A percentile compares a stretch with the other conserved stretches of the same genome.
Conservation (phyloP, 2,329 filamentous ascomycete species). For the Penicillium griseofulvum region DNA sequence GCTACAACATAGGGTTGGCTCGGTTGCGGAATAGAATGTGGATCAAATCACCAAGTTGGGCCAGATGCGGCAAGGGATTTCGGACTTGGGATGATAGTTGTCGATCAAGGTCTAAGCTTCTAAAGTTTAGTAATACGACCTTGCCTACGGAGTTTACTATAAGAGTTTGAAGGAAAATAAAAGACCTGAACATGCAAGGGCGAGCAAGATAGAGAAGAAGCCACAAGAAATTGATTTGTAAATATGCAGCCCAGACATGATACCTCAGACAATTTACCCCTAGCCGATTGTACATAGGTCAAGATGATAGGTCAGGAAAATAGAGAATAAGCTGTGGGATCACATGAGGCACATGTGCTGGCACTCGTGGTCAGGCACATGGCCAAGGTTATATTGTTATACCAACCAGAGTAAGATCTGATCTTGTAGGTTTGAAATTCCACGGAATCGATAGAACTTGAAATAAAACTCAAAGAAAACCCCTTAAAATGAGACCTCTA, state of each 20-base stretch:
- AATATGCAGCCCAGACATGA: neutral
- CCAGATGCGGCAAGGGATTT: slow-evolving; percentile 4
- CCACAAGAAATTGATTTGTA: neutral
- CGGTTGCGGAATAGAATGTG: neutral
- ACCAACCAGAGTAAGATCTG: neutral
- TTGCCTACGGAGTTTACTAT: neutral
- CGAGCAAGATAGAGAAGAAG: neutral
- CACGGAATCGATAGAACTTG: too few species aligned
- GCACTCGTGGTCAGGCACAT: neutral
- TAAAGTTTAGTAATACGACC: neutral
- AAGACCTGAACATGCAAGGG: neutral
- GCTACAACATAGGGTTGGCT: neutral
- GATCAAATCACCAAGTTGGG: neutral
- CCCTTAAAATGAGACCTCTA: neutral
- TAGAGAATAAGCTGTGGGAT: neutral
- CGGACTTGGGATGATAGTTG: neutral
- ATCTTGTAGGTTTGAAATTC: neutral
- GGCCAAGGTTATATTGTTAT: neutral
- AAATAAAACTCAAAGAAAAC: neutral
- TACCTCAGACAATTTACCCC: neutral
- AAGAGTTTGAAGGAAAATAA: neutral
- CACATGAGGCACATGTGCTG: slow-evolving; percentile 1
- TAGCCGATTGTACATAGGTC: neutral
- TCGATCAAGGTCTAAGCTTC: slow-evolving; percentile 1
- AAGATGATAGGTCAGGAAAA: neutral